Evolutionary conservation across 306 rosid genomes (phyloP).

Genomic region (Vigna reflexopilosa): DNA sequence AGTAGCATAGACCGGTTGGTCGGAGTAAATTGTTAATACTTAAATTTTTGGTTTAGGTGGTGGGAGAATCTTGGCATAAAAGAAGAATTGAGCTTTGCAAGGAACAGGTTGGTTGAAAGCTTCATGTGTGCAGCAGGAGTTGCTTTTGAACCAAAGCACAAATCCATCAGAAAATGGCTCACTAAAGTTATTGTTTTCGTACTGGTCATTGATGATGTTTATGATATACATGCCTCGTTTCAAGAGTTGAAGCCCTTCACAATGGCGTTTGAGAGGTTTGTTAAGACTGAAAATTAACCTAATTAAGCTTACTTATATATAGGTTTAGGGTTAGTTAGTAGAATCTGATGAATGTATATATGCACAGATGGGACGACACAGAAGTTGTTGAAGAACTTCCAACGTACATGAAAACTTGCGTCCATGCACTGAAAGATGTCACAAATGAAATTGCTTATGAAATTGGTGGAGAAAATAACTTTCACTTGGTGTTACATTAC

Average conservation of each 20-base stretch:
- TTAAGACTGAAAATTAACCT: neutral
- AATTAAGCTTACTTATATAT: neutral
- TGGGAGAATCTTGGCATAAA: slow-evolving; percentile 65
- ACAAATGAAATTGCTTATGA: slow-evolving; percentile 62
- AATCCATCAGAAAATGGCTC: slow-evolving; percentile 64
- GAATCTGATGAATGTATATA: neutral
- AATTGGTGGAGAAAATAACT: slow-evolving; percentile 49
- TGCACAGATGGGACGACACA: slow-evolving; percentile 62
- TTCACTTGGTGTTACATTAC: slow-evolving; percentile 45
- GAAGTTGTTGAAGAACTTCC: slow-evolving; percentile 54
- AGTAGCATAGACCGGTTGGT: too few species aligned
- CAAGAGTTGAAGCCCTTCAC: slow-evolving; percentile 68
- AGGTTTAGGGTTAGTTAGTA: neutral
- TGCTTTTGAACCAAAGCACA: slow-evolving; percentile 49
- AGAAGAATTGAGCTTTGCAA: slow-evolving; percentile 56
- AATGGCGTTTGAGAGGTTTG: slow-evolving; percentile 58
- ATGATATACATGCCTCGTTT: slow-evolving; percentile 64
- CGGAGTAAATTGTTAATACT: too few species aligned
- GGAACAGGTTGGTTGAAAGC: slow-evolving; percentile 73
- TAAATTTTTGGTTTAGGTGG: slow-evolving; percentile 55
- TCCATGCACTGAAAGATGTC: slow-evolving; percentile 55
- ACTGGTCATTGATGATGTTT: slow-evolving; percentile 62
- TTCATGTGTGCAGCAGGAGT: slow-evolving; percentile 69
- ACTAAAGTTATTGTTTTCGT: slow-evolving; percentile 61
- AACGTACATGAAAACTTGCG: slow-evolving; percentile 59